phyloP scores from a whole-genome alignment of 768 basidiomycete genomes.

The Nidularia pulvinata region DNA sequence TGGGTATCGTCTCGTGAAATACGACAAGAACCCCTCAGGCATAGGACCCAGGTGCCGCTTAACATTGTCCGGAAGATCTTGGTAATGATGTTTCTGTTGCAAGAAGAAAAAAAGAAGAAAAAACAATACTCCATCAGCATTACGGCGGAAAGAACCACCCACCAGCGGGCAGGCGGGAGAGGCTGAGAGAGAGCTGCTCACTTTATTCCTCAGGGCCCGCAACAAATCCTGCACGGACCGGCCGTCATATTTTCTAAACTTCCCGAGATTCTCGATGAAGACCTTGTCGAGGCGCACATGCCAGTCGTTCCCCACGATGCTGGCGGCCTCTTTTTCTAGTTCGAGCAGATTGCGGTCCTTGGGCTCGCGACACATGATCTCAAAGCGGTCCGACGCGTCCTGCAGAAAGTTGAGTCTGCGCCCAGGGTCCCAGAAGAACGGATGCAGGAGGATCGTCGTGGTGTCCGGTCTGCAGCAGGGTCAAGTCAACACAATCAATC shows the following conservation, averaged over 20 bases:
- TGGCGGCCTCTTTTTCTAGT: constrained; percentile 69
- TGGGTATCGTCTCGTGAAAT: constrained; percentile 95
- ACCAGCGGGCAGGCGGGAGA: too few relatives aligned
- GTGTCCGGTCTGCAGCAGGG: constrained; percentile 74
- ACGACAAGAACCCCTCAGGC: constrained; percentile 89
- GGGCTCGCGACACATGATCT: constrained; percentile 96
- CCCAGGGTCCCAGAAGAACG: constrained; percentile 95
- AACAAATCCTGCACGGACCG: constrained; percentile 89
- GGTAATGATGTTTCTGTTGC: constrained; percentile 92
- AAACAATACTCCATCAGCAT: too few relatives aligned
- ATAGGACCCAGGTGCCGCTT: constrained; percentile 88
- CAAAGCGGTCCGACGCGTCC: constrained; percentile 96
- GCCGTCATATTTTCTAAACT: constrained; percentile 97
- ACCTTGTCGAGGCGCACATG: constrained; percentile 80
- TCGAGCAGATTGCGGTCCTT: constrained; percentile 72
- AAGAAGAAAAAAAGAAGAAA: not conserved
- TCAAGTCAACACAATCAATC: not conserved
- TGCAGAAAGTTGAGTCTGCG: constrained; percentile 92
- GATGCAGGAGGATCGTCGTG: constrained; percentile 84
- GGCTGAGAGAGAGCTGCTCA: constrained; percentile 25
- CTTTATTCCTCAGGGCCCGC: constrained; percentile 94
- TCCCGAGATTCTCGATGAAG: constrained; percentile 94
- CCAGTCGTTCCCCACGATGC: constrained; percentile 93
- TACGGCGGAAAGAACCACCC: not conserved
- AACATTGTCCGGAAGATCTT: constrained; percentile 92